These are phyloP conservation scores for Plantago lanceolata DNA, from an alignment of 305 asterid species.

Conservation along the genomic window DNA sequence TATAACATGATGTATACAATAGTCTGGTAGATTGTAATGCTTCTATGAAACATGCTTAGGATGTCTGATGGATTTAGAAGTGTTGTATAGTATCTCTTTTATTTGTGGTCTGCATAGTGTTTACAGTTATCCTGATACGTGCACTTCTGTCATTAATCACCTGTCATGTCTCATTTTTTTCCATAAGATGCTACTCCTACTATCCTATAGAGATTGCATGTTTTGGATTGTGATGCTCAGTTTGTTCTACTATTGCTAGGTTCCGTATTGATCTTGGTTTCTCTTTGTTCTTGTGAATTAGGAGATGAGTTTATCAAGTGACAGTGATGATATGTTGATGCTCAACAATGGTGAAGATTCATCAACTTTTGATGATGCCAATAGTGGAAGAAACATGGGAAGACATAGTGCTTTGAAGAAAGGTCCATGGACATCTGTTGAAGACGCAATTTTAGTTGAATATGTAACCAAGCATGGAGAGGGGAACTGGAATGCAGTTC, in stretches of 20 bases:
- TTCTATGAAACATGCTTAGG: conserved; percentile 18
- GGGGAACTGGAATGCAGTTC: conserved; percentile 85
- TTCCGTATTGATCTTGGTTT: conserved; percentile 1
- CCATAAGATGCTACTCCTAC: not conserved
- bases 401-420: conserved; percentile 55
- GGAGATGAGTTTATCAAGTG: conserved; percentile 55
- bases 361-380: conserved; percentile 49
- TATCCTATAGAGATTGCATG: not conserved
- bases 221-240: conserved; percentile 1
- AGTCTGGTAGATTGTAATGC: conserved; percentile 8
- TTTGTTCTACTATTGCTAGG: not conserved
- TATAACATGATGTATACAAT: conserved; percentile 10
- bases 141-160: conserved; percentile 5
- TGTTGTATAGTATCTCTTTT: conserved; percentile 15
- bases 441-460: conserved; percentile 63
- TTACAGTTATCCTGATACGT: conserved; percentile 6
- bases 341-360: conserved; percentile 40
- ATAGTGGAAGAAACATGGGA: conserved; percentile 43
- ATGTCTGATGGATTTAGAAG: conserved; percentile 5
- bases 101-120: conserved; percentile 4
- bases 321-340: conserved; percentile 49
- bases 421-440: conserved; percentile 84
- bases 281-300: conserved; percentile 23
- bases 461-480: conserved; percentile 67
- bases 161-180: conserved; percentile 13